These are phyloP conservation scores for Micractinium sp. DNA, from an alignment of 139 green algal genomes.

Conservation along the genomic window DNA sequence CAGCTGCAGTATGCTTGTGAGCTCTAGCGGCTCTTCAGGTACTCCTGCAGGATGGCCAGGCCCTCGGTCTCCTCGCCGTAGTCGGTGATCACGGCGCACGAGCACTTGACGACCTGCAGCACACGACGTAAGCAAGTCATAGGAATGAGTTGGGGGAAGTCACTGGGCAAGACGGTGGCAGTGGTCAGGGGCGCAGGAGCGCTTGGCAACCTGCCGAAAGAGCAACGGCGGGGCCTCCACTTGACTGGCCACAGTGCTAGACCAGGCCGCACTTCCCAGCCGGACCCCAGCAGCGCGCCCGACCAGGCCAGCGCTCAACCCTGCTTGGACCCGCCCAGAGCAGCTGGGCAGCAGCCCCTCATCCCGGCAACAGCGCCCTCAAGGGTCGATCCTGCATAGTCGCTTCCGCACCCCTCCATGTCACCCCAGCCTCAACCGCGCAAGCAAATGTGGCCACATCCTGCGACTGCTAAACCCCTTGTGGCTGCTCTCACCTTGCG, in stretches of 20 bases:
- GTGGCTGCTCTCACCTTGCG: slow-evolving; percentile 80
- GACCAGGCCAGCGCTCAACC: too few relatives aligned
- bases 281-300: too few relatives aligned
- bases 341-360: too few relatives aligned
- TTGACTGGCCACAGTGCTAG: too few relatives aligned
- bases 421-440: neutral
- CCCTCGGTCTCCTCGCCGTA: slow-evolving; percentile 98
- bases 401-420: neutral
- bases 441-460: neutral
- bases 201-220: too few relatives aligned
- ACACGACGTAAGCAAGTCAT: neutral
- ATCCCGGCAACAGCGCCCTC: too few relatives aligned
- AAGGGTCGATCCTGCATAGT: too few relatives aligned
- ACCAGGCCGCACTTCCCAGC: too few relatives aligned
- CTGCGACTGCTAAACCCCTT: too few relatives aligned
- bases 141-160: neutral
- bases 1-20: neutral
- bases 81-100: slow-evolving; percentile 93
- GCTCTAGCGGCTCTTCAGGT: slow-evolving; percentile 86
- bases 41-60: slow-evolving; percentile 92
- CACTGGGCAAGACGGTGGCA: neutral
- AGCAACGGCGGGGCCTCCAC: too few relatives aligned
- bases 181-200: neutral
- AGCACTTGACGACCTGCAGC: slow-evolving; percentile 82
- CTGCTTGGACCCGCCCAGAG: too few relatives aligned